phyloP scores from a whole-genome alignment of 371 early-diverging fungal species.

The Chytridiales sp. region DNA sequence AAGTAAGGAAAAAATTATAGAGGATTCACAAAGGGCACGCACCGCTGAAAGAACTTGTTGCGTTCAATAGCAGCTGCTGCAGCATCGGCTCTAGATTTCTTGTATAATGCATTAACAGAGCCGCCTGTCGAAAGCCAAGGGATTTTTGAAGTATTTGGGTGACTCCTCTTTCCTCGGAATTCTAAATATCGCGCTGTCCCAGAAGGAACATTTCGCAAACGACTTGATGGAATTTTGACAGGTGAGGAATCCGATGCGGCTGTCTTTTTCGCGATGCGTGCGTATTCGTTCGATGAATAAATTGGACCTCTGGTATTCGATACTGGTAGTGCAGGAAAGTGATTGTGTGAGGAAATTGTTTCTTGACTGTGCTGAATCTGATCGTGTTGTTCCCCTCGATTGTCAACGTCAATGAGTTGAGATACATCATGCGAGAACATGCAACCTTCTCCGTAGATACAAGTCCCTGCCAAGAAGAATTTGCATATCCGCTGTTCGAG shows the following conservation, averaged over 20 bases:
- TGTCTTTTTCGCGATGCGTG: constrained; percentile 26
- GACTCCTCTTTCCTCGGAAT: constrained; percentile 2
- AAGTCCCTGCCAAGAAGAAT: constrained; percentile 70
- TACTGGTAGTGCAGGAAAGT: constrained; percentile 11
- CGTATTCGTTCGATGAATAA: constrained; percentile 21
- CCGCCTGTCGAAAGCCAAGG: constrained; percentile 43
- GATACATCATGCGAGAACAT: constrained; percentile 53
- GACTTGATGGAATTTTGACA: not conserved
- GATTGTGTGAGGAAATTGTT: not conserved
- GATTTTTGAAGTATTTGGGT: not conserved
- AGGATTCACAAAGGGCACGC: not conserved
- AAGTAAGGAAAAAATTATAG: not conserved
- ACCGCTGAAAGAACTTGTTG: constrained; percentile 47
- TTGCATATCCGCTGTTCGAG: constrained; percentile 69
- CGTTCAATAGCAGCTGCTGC: constrained; percentile 42
- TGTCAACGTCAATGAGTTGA: not conserved
- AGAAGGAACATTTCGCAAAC: constrained; percentile 5
- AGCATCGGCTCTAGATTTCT: constrained; percentile 41
- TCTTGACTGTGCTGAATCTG: not conserved
- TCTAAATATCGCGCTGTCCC: constrained; percentile 14
- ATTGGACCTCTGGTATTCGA: constrained; percentile 28
- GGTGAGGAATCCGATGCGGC: not conserved
- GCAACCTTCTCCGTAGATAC: constrained; percentile 68
- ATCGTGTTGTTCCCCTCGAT: not conserved
- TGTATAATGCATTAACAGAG: constrained; percentile 32